Base-by-base conservation (phyloP, 2,329 filamentous ascomycete genomes). In the Pseudogymnoascus sp. region DNA sequence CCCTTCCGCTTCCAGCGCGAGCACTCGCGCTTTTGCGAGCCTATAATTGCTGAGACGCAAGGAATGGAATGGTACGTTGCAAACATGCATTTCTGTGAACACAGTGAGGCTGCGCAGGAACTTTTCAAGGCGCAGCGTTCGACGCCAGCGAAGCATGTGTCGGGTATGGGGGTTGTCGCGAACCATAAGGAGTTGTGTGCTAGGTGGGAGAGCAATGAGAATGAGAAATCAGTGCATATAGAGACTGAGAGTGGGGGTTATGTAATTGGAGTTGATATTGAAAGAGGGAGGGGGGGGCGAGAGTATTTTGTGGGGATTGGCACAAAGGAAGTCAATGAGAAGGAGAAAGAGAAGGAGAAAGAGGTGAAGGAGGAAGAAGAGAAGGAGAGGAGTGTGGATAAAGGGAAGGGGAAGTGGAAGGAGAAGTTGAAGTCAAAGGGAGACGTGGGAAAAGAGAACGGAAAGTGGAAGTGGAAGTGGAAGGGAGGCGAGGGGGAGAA, bases 1-100 rank as follows among this genome's bases (percentile, higher is more conserved):
- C 49, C 49, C 9, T 55, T 55, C 28, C 49, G 49, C 49, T 55
- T 55, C 49, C 58, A 60, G 33, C 33, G 58, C 14, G 58, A 60
- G 58, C 33, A 60, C 12, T 38, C 33, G 12, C 58, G 23, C 2
- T 60, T 60, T 23, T 60, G 58, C 18, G 33, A 37, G 33, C 33
- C 33, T 11, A 60, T 60, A 5, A 41, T 38, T 11, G 18, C 18
- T 11, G 58, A 60, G 33, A 60, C 58, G 2, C 21, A 40, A 18
- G 33, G 37, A 38, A 60, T 60, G 58, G 33, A 37, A 21, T 60
- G 58, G 58, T 60, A 60, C 31, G 23, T 38, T 3, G 58, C 58
- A 11, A 60, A 60, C 33, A n/a, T 12, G 58, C 33, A 60, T n/a
- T 60, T 60, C 23, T 60, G 58, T 12, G 18, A 37, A 16, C 33